A percentile compares a stretch with the other conserved stretches of the same genome.
phyloP scores from a whole-genome alignment of 192 early-diverging fungal genomes.

The Phycomyces blakesleeanus region DNA sequence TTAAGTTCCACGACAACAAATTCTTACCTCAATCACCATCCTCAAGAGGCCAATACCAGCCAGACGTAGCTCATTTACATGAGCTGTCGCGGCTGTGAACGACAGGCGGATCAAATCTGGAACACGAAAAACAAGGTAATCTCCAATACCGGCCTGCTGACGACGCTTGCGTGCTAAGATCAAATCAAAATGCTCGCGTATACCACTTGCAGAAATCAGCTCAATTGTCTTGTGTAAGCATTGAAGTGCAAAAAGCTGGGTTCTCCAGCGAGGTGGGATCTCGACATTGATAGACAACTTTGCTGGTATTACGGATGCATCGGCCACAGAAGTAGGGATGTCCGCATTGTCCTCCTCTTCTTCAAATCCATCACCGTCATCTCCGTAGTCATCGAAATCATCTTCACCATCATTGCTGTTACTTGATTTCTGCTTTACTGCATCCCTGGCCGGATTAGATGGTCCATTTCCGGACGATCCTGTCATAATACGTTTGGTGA shows the following conservation, averaged over 20 bases:
- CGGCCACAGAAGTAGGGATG: constrained; percentile 31
- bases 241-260: constrained; percentile 73
- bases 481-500: constrained; percentile 76
- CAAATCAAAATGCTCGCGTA: constrained; percentile 71
- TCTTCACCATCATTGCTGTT: constrained; percentile 3
- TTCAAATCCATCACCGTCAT: constrained; percentile 39
- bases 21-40: constrained; percentile 64
- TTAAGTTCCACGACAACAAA: neutral
- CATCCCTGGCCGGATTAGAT: constrained; percentile 3
- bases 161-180: constrained; percentile 50
- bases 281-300: constrained; percentile 33
- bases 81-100: constrained; percentile 81
- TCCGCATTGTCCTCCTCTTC: constrained; percentile 33
- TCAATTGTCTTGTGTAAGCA: constrained; percentile 69
- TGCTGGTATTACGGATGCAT: constrained; percentile 27
- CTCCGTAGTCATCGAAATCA: constrained; percentile 30
- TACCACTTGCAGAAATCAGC: constrained; percentile 50
- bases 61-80: constrained; percentile 67
- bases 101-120: constrained; percentile 88
- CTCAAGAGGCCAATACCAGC: constrained; percentile 79
- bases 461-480: constrained; percentile 7
- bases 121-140: constrained; percentile 73
- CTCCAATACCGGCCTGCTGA: constrained; percentile 50
- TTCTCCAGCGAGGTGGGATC: constrained; percentile 68
- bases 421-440: constrained; percentile 26